Conservation (phyloP, 2,329 filamentous ascomycete species). For the Arachnomyces sp. region DNA sequence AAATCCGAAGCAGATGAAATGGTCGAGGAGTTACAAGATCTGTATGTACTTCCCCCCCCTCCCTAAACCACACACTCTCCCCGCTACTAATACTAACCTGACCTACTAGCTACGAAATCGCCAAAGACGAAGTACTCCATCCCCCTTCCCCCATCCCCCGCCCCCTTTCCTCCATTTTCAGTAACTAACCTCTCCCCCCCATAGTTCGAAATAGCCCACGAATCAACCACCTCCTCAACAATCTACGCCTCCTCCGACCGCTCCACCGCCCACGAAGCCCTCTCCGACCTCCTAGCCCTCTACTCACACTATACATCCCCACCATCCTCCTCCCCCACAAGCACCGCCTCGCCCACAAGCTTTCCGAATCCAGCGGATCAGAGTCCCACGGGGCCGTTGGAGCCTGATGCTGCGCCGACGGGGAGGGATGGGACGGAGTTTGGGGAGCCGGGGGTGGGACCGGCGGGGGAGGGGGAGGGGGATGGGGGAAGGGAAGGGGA, state of each 20-base stretch:
- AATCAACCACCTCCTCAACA: constrained; percentile 37
- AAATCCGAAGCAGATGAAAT: constrained; percentile 9
- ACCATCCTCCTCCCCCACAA: constrained; percentile 3
- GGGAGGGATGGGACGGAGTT: constrained; percentile 11
- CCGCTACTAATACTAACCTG: too few species aligned
- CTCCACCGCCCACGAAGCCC: constrained; percentile 37
- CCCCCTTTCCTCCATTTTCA: too few species aligned
- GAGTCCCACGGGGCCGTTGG: not conserved
- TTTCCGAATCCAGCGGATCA: not conserved
- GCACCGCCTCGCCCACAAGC: not conserved
- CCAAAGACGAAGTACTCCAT: constrained; percentile 33
- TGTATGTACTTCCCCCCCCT: constrained; percentile 6
- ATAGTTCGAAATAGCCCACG: constrained; percentile 40
- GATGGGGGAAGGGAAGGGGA: constrained; percentile 6
- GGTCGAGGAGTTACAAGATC: constrained; percentile 13
- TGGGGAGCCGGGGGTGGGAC: constrained; percentile 4
- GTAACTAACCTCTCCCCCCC: not conserved
- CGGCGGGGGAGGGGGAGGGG: constrained; percentile 6
- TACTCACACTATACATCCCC: constrained; percentile 27
- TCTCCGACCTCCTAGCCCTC: constrained; percentile 30
- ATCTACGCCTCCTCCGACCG: constrained; percentile 41
- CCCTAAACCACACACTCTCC: not conserved
- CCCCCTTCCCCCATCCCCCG: not conserved
- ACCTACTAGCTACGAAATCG: constrained; percentile 32
- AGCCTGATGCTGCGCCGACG: too few species aligned